phyloP scores from a whole-genome alignment of 257 asterid genomes.

The Nicotiana tomentosiformis region DNA sequence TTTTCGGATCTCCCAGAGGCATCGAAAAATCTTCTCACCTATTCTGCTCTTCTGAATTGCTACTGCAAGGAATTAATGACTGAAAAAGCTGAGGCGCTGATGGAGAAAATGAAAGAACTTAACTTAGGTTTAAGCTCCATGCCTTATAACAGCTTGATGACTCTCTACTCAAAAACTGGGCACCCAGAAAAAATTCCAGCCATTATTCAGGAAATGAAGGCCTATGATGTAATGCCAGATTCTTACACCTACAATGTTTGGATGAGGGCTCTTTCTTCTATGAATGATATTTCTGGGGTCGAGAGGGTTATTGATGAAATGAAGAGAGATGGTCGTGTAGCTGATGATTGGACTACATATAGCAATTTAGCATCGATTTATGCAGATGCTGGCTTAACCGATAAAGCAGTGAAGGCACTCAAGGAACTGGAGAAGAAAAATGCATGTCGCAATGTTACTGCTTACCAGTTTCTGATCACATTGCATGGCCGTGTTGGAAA shows the following conservation, averaged over 20 bases:
- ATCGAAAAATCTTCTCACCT: constrained; percentile 65
- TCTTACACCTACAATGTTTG: constrained; percentile 74
- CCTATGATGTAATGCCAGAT: constrained; percentile 57
- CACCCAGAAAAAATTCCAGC: constrained; percentile 52
- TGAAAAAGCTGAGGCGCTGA: constrained; percentile 57
- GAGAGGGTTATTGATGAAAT: constrained; percentile 92
- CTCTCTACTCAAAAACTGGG: constrained; percentile 57
- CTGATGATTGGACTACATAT: constrained; percentile 87
- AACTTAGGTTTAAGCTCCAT: constrained; percentile 60
- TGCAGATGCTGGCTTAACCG: constrained; percentile 61
- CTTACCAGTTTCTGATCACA: constrained; percentile 79
- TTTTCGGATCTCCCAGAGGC: constrained; percentile 67
- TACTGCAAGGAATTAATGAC: constrained; percentile 77
- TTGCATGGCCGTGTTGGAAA: constrained; percentile 80
- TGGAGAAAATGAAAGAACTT: constrained; percentile 87
- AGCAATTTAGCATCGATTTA: constrained; percentile 93
- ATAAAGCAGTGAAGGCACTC: constrained; percentile 77
- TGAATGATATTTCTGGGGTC: constrained; percentile 59
- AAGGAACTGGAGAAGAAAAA: constrained; percentile 83
- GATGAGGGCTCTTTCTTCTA: constrained; percentile 95
- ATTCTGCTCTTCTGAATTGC: constrained; percentile 85
- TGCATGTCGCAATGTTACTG: constrained; percentile 36
- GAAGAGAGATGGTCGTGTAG: constrained; percentile 88
- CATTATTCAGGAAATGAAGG: constrained; percentile 84
- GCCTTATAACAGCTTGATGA: constrained; percentile 90